Evolutionary conservation across 805 yeast species (phyloP), one percentile per base, ranked within the genome.

Genomic region (Lachancea dasiensis): DNA sequence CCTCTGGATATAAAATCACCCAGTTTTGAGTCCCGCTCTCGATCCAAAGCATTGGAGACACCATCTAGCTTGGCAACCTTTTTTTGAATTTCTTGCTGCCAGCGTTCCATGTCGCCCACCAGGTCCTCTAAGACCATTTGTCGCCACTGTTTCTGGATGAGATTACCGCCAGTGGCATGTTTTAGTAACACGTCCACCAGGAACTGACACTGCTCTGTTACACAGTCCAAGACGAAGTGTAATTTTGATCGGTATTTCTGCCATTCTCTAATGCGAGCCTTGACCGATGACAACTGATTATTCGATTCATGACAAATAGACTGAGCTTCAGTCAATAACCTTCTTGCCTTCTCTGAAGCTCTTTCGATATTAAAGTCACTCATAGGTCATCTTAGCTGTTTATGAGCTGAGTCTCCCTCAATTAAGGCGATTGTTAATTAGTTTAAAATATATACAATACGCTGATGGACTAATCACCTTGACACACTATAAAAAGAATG

Each of bases 271-370:
- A 74, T 57, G 10, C 63, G 53, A n/a, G 50, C 52, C 23, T 60
- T 54, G 2, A 70, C 62, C 8, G 57, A 54, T 1, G 60, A 54
- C 6, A 75, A 61, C 16, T 58, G 51, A 15, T 49, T 46, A 48
- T 70, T 71, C 14, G 81, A 79, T 23, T 64, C 66, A n/a, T 66
- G 64, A 36, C 84, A 77, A 3, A 72, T 50, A 6, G 63, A 60
- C 38, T 72, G 76, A 0, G 80, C 81, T 10, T 65, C 62, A 1
- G 66, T 54, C 24, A 77, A 63, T 16, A 71, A 68, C 39, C 54
- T 58, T 31, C 70, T 67, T 0, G 83, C 77, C 49, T 70, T 75
- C 10, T 50, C 45, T 6, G 65, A 58, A 72, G 75, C 70, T 16
- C 44, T 45, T 20, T 49, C 44, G 14, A 44, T 34, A 14, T 44